Evolutionary conservation across 73 alveolate species (phyloP), one percentile per base, ranked within the genome.

Genomic region (Paramecium sonneborni): DNA sequence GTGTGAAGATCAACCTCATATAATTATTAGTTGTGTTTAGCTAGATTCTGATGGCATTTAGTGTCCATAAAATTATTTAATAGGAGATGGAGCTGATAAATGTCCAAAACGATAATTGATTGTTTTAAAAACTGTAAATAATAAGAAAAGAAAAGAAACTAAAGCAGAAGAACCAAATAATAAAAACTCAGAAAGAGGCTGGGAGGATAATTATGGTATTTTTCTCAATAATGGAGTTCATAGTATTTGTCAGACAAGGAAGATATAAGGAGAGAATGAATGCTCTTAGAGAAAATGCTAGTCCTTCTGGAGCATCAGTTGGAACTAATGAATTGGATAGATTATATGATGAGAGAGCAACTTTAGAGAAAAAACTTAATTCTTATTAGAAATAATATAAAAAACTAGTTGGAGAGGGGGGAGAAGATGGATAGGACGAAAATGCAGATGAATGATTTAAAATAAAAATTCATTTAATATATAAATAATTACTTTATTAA

Each of bases 1-100:
- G 90, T 79, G 90, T 46, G 90, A 79, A 46, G 90, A 79, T 46
- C 24, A 79, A 79, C 76, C 90, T 5, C 90, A 79, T 21, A 79
- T 79, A 24, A 46, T 79, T 0, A 79, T 79, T 10, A 41, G 90
- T 14, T 79, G 90, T 79, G 90, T 79, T 20, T 26, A 41, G 15
- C 32, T 79, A 4, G 90, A 79, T 30, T 6, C 35, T 0, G 90
- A 79, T 38, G 90, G 90, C n/a, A 79, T 79, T 6, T n/a, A 79
- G 41, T 79, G 90, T 44, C 90, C 90, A 30, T 62, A 57, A 7
- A 24, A 39, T 24, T 79, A 79, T 79, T 44, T 79, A 12, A 43
- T 79, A 18, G 90, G 90, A 1, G 90, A 79, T 37, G 90, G 90
- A 12, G 34, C 90, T 43, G 90, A 28, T 43, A 24, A 26, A 41